Percentiles rank a stretch among this genome's conserved stretches.
These are phyloP conservation scores for Paramecium biaurelia DNA, from an alignment of 73 alveolate genomes.

Conservation along the genomic window DNA sequence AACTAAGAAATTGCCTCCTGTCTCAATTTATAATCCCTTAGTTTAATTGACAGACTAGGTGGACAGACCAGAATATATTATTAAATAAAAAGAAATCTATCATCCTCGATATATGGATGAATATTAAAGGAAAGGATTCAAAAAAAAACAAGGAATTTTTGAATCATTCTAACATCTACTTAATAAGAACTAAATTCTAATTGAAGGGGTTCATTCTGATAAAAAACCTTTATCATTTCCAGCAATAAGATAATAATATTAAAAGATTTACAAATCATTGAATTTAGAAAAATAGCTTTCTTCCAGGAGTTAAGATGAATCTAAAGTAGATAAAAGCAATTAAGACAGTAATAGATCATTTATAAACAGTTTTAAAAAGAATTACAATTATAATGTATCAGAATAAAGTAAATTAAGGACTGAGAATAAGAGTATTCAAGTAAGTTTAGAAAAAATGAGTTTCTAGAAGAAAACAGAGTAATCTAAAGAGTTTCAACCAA, in stretches of 20 bases:
- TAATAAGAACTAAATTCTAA: not conserved
- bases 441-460: not conserved
- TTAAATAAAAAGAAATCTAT: constrained; percentile 26
- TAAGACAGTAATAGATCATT: not conserved
- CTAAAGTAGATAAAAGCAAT: not conserved
- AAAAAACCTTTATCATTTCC: not conserved
- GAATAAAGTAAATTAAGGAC: not conserved
- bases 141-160: not conserved
- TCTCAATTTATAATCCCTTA: not conserved
- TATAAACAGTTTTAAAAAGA: not conserved
- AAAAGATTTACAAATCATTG: not conserved
- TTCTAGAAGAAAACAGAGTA: not conserved
- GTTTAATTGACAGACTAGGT: not conserved
- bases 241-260: not conserved
- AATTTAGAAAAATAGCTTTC: not conserved
- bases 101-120: not conserved
- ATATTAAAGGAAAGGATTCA: not conserved
- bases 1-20: constrained; percentile 14
- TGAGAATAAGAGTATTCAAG: not conserved
- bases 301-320: not conserved
- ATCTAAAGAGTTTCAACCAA: not conserved
- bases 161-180: not conserved
- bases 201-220: not conserved
- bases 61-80: constrained; percentile 29
- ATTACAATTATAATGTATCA: not conserved